Base-by-base conservation (phyloP, 176 grass and related monocot genomes). In the Paspalum vaginatum region DNA sequence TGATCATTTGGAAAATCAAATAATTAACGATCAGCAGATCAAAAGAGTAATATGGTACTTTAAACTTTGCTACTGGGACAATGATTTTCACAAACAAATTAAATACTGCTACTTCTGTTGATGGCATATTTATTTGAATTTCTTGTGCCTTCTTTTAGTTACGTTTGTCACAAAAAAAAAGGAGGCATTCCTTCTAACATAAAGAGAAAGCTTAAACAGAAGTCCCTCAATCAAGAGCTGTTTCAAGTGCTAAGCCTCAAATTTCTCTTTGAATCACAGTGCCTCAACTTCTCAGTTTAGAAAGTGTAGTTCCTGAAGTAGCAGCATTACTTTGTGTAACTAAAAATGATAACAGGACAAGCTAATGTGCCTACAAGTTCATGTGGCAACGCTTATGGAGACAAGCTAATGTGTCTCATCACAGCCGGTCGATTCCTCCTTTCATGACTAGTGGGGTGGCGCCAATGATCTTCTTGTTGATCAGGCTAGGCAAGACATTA, bases 301-400 rank as follows among this genome's bases (percentile, higher is more conserved):
- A 8, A 57, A 56, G 27, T 75, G 25, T 39, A 16, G 17, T 72
- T 25, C 44, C 45, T 72, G 12, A 48, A 40, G 63, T 47, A 68
- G 15, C 44, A 81, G 11, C 4, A 70, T 56, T 27, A 68, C 18
- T 68, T 76, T 17, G 6, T 6, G 13, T 56, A n/a, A 72, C 70
- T 25, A 81, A 74, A 86, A 62, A 32, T 80, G n/a, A 79, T 42
- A 44, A 58, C 61, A 75, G 66, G 61, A 51, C 51, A 81, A 86
- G 11, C 18, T 40, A 66, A 58, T 21, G 8, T 80, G 59, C 55
- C 24, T 56, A 73, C 68, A 67, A 64, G 57, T 63, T 24, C 17
- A 77, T 43, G 26, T 65, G 48, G 55, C 32, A 60, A 87, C 32
- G 62, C 24, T 47, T 66, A n/a, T 49, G 78, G 74, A 78, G 32